These are phyloP conservation scores for Vigna mungo DNA, from an alignment of 306 rosid species.

Conservation along the genomic window DNA sequence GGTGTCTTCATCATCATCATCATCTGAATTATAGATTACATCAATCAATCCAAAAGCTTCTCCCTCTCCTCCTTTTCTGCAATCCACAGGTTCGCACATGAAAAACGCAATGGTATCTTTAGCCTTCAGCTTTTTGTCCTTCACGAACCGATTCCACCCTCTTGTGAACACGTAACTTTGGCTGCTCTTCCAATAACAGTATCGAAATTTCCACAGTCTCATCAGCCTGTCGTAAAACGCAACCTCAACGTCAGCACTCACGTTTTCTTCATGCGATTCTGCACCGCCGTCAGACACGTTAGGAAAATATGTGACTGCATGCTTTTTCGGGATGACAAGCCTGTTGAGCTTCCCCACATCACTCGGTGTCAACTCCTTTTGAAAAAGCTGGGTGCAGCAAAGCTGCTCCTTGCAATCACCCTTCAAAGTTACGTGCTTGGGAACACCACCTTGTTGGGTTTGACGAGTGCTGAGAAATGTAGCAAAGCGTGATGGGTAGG, in stretches of 20 bases:
- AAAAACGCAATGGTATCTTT: constrained; percentile 61
- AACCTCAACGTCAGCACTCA: constrained; percentile 40
- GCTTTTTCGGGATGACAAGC: constrained; percentile 81
- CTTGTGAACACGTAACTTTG: constrained; percentile 73
- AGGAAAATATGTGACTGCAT: constrained; percentile 77
- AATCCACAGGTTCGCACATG: constrained; percentile 39
- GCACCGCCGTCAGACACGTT: constrained; percentile 6
- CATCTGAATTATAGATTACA: constrained; percentile 42
- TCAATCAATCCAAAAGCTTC: constrained; percentile 48
- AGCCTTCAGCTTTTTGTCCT: constrained; percentile 58
- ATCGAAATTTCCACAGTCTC: constrained; percentile 70
- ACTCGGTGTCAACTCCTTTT: constrained; percentile 86
- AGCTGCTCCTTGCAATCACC: constrained; percentile 33
- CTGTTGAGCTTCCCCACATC: constrained; percentile 90
- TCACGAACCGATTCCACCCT: constrained; percentile 79
- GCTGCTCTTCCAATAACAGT: constrained; percentile 81
- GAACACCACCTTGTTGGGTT: not conserved
- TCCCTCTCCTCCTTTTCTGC: not conserved
- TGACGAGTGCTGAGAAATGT: constrained; percentile 49
- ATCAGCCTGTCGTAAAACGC: constrained; percentile 57
- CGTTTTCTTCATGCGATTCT: not conserved
- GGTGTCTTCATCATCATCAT: not conserved
- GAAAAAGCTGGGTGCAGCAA: constrained; percentile 64
- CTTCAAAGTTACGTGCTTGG: constrained; percentile 25
- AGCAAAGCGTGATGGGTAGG: constrained; percentile 66